These are phyloP conservation scores for Penicillium sclerotigenum DNA, from an alignment of 2,329 filamentous ascomycete species.

Conservation along the genomic window DNA sequence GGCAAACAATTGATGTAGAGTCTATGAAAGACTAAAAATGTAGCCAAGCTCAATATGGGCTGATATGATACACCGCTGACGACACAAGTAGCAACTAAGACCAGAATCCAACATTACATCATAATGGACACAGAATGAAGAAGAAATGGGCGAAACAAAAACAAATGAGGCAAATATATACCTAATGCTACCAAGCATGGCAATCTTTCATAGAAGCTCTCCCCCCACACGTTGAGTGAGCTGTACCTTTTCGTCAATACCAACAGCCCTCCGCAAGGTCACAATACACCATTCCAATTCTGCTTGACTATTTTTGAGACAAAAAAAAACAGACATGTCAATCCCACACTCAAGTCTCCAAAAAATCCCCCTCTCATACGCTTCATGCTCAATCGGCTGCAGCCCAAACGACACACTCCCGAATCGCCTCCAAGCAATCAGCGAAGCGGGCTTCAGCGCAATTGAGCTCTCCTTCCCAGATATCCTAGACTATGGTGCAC, in stretches of 20 bases:
- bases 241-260: background rate
- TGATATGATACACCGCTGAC: slow-evolving; percentile 12
- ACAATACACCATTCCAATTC: background rate
- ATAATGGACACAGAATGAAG: slow-evolving; percentile 10
- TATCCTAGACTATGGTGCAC: slow-evolving; percentile 60
- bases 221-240: background rate
- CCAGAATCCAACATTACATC: slow-evolving; percentile 15
- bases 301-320: background rate
- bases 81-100: background rate
- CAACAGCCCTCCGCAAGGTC: background rate
- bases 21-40: background rate
- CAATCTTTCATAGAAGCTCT: background rate
- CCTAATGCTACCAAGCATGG: background rate
- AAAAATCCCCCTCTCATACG: slow-evolving; percentile 40
- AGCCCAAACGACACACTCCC: slow-evolving; percentile 35
- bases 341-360: slow-evolving; percentile 17
- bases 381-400: slow-evolving; percentile 44
- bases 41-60: background rate
- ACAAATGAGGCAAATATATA: background rate
- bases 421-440: slow-evolving; percentile 41
- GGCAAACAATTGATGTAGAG: too few relatives aligned
- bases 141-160: background rate
- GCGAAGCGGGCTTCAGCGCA: slow-evolving; percentile 51
- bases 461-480: slow-evolving; percentile 76
- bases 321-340: slow-evolving; percentile 8